A percentile compares a stretch with the other conserved stretches of the same genome.
These are phyloP conservation scores for Zygosaccharomyces sapae DNA, from an alignment of 1,139 yeast species.

Conservation along the genomic window DNA sequence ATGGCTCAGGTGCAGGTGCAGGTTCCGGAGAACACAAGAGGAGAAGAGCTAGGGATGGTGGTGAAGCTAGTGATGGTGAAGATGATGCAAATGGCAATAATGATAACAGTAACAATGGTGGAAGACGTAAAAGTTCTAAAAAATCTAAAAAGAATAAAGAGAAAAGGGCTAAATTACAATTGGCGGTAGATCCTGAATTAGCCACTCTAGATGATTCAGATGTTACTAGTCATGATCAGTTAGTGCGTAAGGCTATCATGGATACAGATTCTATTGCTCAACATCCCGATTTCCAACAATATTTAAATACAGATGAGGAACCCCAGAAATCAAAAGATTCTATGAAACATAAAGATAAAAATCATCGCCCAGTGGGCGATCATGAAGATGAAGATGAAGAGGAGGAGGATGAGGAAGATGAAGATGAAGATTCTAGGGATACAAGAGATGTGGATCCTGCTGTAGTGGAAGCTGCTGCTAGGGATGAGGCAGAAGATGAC, in stretches of 20 bases:
- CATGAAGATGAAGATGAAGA: not conserved
- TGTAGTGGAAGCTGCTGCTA: constrained; percentile 12
- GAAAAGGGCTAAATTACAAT: constrained; percentile 22
- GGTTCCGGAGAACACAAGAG: constrained; percentile 17
- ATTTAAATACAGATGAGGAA: constrained; percentile 37
- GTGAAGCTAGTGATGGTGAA: constrained; percentile 13
- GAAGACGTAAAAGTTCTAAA: constrained; percentile 15
- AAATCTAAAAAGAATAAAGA: constrained; percentile 15
- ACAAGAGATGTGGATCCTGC: constrained; percentile 14
- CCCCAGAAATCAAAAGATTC: constrained; percentile 10
- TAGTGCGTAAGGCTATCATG: constrained; percentile 63
- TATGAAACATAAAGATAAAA: constrained; percentile 7
- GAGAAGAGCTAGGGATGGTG: constrained; percentile 14
- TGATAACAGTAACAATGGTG: constrained; percentile 18
- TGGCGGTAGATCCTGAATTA: constrained; percentile 59
- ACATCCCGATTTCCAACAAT: constrained; percentile 47
- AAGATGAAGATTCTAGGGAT: constrained; percentile 17
- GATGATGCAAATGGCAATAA: constrained; percentile 8
- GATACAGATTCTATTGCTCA: constrained; percentile 61
- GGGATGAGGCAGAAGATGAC: constrained; percentile 11
- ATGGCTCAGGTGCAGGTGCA: constrained; percentile 18
- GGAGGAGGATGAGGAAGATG: not conserved
- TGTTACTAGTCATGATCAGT: constrained; percentile 48
- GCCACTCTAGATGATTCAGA: constrained; percentile 45
- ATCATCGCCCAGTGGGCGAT: not conserved